phyloP scores from a whole-genome alignment of 2,329 filamentous ascomycete species.

The Aspergillus sp. region DNA sequence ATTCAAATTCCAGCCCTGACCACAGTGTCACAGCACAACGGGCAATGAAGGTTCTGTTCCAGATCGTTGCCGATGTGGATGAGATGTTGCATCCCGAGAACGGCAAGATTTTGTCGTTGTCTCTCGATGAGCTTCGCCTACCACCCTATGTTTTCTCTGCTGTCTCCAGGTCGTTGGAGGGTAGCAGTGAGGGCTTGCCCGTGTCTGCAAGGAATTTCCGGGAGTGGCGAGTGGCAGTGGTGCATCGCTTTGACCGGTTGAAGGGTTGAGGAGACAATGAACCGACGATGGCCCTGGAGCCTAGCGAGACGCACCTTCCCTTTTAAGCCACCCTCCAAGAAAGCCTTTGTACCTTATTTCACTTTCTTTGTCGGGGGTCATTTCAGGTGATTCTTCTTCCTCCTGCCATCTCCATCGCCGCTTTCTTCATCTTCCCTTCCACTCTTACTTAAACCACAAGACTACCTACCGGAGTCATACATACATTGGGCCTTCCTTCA shows the following conservation, averaged over 20 bases:
- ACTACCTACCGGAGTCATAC: neutral
- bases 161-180: constrained; percentile 35
- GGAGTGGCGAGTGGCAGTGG: constrained; percentile 55
- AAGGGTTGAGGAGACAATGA: constrained; percentile 6
- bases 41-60: constrained; percentile 60
- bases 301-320: neutral
- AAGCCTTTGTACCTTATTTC: neutral
- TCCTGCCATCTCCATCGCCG: neutral
- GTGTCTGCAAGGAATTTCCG: constrained; percentile 51
- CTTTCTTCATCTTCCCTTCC: neutral
- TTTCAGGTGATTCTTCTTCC: neutral
- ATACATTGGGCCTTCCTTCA: neutral
- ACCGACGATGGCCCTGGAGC: neutral
- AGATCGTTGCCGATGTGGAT: constrained; percentile 34
- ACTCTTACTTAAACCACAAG: neutral
- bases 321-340: neutral
- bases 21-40: constrained; percentile 39
- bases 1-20: constrained; percentile 48
- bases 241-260: constrained; percentile 47
- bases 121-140: constrained; percentile 51
- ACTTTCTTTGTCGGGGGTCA: neutral
- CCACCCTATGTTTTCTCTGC: constrained; percentile 39
- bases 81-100: constrained; percentile 36
- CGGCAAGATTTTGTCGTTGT: constrained; percentile 40
- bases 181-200: constrained; percentile 49